Percentiles rank a stretch among this genome's conserved stretches.
phyloP scores from a whole-genome alignment of 1,284 basidiomycete species.

The Cutaneotrichosporon sp. region DNA sequence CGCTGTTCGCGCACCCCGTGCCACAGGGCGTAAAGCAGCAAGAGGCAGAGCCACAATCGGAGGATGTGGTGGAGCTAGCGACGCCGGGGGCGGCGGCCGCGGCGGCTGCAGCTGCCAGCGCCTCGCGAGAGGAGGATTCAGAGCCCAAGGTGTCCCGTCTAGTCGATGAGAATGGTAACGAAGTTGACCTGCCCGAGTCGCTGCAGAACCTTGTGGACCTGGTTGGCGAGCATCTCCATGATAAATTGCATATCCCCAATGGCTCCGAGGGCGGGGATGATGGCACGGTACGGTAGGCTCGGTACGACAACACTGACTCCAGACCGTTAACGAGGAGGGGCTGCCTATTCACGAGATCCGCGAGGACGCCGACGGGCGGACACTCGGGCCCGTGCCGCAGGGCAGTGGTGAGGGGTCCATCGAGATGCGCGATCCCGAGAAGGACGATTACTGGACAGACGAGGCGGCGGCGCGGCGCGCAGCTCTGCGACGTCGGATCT shows the following conservation, averaged over 20 bases:
- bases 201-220: slow-evolving; percentile 20
- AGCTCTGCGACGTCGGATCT: slow-evolving; percentile 28
- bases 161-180: background rate
- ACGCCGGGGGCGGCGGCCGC: background rate
- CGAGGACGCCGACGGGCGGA: slow-evolving; percentile 32
- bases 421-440: slow-evolving; percentile 7
- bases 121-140: background rate
- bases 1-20: slow-evolving; percentile 8
- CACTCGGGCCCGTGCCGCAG: slow-evolving; percentile 25
- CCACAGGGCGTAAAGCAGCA: background rate
- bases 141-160: background rate
- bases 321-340: slow-evolving; percentile 35
- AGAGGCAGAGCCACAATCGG: background rate
- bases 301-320: background rate
- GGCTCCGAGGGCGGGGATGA: background rate
- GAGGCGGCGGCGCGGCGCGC: slow-evolving; percentile 30
- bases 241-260: slow-evolving; percentile 11
- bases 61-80: background rate
- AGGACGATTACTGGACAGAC: slow-evolving; percentile 32
- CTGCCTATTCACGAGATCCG: slow-evolving; percentile 43
- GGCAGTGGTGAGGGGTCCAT: slow-evolving; percentile 8
- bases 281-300: no score
- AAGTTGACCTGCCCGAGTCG: slow-evolving; percentile 8
- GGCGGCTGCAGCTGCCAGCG: background rate
- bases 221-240: slow-evolving; percentile 13